phyloP scores from a whole-genome alignment of 352 stramenopile species.

The Plasmopara halstedii region DNA sequence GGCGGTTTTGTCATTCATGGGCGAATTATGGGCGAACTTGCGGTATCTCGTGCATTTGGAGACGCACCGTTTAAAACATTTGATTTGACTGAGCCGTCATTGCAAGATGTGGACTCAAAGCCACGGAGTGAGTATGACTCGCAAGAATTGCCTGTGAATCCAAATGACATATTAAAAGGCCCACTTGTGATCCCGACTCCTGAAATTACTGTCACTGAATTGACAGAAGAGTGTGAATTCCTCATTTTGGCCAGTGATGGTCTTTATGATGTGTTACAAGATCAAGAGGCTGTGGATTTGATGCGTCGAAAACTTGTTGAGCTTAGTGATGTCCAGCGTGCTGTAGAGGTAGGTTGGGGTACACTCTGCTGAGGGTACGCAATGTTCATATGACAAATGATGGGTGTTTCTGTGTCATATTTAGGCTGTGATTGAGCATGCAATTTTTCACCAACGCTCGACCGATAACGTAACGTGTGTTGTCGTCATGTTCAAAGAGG shows the following conservation, averaged over 20 bases:
- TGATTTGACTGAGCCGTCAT: conserved; percentile 44
- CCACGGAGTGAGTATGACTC: conserved; percentile 65
- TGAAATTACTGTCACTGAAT: conserved; percentile 63
- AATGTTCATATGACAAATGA: neutral
- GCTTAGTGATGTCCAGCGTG: conserved; percentile 66
- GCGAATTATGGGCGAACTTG: conserved; percentile 91
- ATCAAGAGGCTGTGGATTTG: conserved; percentile 78
- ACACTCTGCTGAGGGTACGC: neutral
- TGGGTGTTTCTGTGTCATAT: neutral
- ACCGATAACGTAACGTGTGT: conserved; percentile 83
- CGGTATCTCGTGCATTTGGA: conserved; percentile 74
- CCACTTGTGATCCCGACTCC: conserved; percentile 73
- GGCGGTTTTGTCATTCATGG: conserved; percentile 86
- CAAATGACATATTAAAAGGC: conserved; percentile 80
- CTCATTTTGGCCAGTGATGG: conserved; percentile 72
- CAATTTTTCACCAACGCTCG: conserved; percentile 77
- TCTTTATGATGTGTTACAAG: conserved; percentile 76
- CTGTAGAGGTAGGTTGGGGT: conserved; percentile 47
- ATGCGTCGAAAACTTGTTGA: conserved; percentile 61
- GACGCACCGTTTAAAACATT: conserved; percentile 96
- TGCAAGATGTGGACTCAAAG: conserved; percentile 33
- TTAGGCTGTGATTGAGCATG: conserved; percentile 68
- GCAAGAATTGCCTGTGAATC: conserved; percentile 71
- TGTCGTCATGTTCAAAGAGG: conserved; percentile 78
- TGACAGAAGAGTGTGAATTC: conserved; percentile 75